Percentiles rank a stretch among this genome's conserved stretches.
These are phyloP conservation scores for Fusarium denticulatum DNA, from an alignment of 2,329 filamentous ascomycete genomes.

Conservation along the genomic window DNA sequence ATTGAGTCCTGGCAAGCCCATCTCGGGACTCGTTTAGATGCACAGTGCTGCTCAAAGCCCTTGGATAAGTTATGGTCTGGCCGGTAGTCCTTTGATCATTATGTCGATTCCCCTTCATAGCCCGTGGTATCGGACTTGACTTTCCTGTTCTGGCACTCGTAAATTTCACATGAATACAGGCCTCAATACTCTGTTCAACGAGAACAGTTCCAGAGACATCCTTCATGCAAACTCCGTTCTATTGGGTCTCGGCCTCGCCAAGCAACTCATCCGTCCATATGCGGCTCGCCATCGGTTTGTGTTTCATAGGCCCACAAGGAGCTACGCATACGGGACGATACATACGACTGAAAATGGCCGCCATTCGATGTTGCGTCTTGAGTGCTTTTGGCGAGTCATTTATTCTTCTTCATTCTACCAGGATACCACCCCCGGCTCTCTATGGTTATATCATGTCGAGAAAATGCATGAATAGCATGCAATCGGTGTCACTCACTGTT, in stretches of 20 bases:
- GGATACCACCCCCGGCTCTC: not conserved
- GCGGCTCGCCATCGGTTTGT: slow-evolving; percentile 37
- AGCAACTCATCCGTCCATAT: slow-evolving; percentile 20
- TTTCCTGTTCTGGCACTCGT: slow-evolving; percentile 3
- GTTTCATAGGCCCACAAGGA: slow-evolving; percentile 25
- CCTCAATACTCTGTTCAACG: slow-evolving; percentile 14
- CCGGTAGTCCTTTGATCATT: not conserved
- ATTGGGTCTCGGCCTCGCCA: slow-evolving; percentile 26
- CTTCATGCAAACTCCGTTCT: slow-evolving; percentile 14
- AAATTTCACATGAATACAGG: slow-evolving; percentile 4
- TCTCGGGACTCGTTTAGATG: not conserved
- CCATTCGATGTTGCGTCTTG: slow-evolving; percentile 4
- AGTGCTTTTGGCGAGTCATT: not conserved
- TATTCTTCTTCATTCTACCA: not conserved
- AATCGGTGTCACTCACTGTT: not conserved
- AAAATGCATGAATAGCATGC: not conserved
- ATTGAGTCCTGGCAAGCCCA: not conserved
- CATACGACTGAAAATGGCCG: not conserved
- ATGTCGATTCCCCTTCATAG: not conserved
- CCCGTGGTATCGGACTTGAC: not conserved
- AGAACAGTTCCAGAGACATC: not conserved
- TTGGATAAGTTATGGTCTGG: not conserved
- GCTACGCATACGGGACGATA: slow-evolving; percentile 22
- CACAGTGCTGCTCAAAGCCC: not conserved
- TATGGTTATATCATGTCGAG: not conserved